Base-by-base conservation (phyloP, 2,329 filamentous ascomycete genomes). In the Sclerotinia borealis region DNA sequence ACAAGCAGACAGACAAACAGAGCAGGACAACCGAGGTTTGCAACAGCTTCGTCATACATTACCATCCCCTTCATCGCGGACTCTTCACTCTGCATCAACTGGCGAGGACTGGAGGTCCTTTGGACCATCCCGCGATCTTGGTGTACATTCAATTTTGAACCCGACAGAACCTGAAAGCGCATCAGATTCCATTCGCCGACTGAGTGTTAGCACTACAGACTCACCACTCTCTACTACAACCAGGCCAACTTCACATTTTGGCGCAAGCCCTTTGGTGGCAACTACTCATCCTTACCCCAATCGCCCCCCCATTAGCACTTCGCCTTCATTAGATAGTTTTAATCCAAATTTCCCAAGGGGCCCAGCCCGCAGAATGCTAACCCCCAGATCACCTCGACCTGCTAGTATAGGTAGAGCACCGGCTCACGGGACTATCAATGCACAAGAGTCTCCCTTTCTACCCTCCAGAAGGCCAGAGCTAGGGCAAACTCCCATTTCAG, bases 381-480 rank as follows among this genome's bases (percentile, higher is more conserved):
- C 71, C 37, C 71, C 72, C 55, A 72, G 70, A 68, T 72, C 76
- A 61, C 77, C 85, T 47, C 80, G 84, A 65, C 77, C 81, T 31
- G 76, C 80, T 22, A 85, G 82, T 68, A 70, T 83, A 15, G 78
- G 79, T 37, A 68, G 81, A 41, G 76, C 77, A 52, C 75, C 75
- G 37, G 73, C 76, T 0, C 79, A 78, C 22, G 78, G 76, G 29
- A 80, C 78, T 1, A 79, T 81, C 51, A 78, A 80, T 71, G 79
- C 80, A 9, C 77, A 80, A 52, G 76, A 78, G 64, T 77, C 78
- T 5, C 80, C 81, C 1, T 82, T 81, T 62, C 71, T 80, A 15
- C 74, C 76, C 10, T 75, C 77, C 9, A 74, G 75, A 62, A 74
- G 79, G 47, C 71, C 75, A 8, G 81, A 83, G 41, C 73, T 77